Conservation (phyloP, 2,329 filamentous ascomycete genomes). For the Parafenestella ontariensis region DNA sequence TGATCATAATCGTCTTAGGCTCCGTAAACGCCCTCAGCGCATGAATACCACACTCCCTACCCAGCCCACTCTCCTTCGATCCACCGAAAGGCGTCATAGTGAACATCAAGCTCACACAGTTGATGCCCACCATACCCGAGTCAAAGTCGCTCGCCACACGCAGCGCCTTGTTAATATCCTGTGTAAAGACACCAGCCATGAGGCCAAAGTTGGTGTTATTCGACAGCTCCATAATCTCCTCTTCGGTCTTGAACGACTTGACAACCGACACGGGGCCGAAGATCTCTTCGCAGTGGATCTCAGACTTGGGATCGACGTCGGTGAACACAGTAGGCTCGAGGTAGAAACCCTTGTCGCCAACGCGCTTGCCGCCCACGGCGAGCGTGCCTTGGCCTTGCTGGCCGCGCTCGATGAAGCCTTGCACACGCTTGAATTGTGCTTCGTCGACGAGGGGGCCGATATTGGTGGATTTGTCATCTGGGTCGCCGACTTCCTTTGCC, state of each 20-base stretch:
- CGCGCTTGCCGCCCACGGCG: conserved; percentile 42
- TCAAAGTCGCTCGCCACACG: conserved; percentile 44
- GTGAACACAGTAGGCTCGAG: conserved; percentile 48
- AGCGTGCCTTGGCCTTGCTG: conserved; percentile 41
- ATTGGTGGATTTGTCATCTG: conserved; percentile 34
- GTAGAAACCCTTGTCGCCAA: conserved; percentile 42
- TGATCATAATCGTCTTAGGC: conserved; percentile 59
- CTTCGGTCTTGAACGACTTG: conserved; percentile 48
- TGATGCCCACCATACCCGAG: conserved; percentile 44
- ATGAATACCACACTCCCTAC: conserved; percentile 58
- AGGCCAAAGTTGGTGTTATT: conserved; percentile 51
- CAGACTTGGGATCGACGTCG: conserved; percentile 40
- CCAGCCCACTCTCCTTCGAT: conserved; percentile 58
- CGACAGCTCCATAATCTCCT: conserved; percentile 48
- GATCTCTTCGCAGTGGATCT: conserved; percentile 49
- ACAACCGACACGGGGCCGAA: conserved; percentile 49
- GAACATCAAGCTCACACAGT: conserved; percentile 45
- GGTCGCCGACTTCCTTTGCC: conserved; percentile 40
- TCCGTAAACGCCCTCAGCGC: conserved; percentile 59
- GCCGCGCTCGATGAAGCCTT: conserved; percentile 45
- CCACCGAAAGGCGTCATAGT: conserved; percentile 59
- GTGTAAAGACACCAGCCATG: conserved; percentile 49
- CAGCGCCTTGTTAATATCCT: conserved; percentile 48
- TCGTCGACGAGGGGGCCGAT: conserved; percentile 47
- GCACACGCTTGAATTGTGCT: conserved; percentile 44